Base-by-base conservation (phyloP, 441 rosid species). In the Biscutella laevigata region DNA sequence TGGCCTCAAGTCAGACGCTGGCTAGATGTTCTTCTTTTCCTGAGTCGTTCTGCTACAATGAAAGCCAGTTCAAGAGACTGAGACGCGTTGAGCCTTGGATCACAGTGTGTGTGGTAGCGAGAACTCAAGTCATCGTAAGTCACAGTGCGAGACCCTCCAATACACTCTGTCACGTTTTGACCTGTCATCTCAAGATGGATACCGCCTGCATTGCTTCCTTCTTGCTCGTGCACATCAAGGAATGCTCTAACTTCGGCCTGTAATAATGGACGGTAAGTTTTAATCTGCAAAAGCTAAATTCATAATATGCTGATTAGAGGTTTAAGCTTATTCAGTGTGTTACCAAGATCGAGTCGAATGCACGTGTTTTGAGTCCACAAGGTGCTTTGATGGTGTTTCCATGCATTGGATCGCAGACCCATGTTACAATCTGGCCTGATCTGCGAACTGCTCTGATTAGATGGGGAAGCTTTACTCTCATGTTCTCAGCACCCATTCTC, bases 351-450 rank as follows among this genome's bases (percentile, higher is more conserved):
- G 90, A 74, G 73, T 87, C 95, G 0, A 87, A 88, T 55, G 96
- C 69, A 12, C 94, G 84, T 15, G 96, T 88, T 65, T 79, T 88
- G 58, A 80, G 83, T 12, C 96, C 94, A 32, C 88, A 88, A 1
- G 96, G 96, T 12, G 96, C 94, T 68, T 78, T 74, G 27, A 82
- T 87, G 39, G 95, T 87, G 79, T 87, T 84, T 41, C 94, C 95
- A 10, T 87, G 94, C 88, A 84, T 80, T 8, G 96, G 96, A 72
- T 87, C 96, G 12, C 79, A 71, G 39, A 88, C 91, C 96, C 94
- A 88, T 49, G 94, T 82, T 58, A 88, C 94, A 17, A 84, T 69
- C 62, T 76, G 88, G 40, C 88, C 96, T 12, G 86, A 81, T 33
- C 72, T 50, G 9, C 94, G 79, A 6, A 84, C 85, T 9, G 94